A percentile compares a stretch with the other conserved stretches of the same genome.
phyloP scores from a whole-genome alignment of 768 basidiomycete genomes.

The Lepiota brunneoincarnata region DNA sequence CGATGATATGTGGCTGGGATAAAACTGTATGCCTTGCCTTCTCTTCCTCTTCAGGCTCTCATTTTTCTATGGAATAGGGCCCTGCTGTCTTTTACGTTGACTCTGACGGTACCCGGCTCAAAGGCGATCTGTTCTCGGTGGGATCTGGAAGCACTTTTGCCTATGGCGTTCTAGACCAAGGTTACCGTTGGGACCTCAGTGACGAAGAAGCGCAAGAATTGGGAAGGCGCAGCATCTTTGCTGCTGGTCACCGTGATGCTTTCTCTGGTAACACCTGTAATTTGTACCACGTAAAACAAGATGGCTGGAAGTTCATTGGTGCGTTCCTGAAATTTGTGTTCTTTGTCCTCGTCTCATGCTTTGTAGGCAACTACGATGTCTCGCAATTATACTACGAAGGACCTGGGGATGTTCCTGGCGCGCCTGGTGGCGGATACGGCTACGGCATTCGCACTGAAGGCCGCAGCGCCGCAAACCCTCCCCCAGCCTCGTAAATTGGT shows the following conservation, averaged over 20 bases:
- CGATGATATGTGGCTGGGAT: slow-evolving; percentile 99
- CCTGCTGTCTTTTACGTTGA: slow-evolving; percentile 97
- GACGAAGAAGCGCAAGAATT: slow-evolving; percentile 95
- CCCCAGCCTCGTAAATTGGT: slow-evolving; percentile 25
- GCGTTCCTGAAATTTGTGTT: slow-evolving; percentile 22
- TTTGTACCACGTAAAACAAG: slow-evolving; percentile 91
- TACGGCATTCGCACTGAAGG: slow-evolving; percentile 71
- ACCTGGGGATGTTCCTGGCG: slow-evolving; percentile 64
- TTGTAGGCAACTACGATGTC: slow-evolving; percentile 87
- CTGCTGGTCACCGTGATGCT: slow-evolving; percentile 95
- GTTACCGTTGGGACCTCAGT: slow-evolving; percentile 88
- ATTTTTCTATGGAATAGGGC: slow-evolving; percentile 45
- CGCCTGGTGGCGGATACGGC: slow-evolving; percentile 69
- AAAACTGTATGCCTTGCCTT: slow-evolving; percentile 52
- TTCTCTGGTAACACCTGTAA: slow-evolving; percentile 97
- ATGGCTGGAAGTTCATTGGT: slow-evolving; percentile 97
- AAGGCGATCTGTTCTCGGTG: slow-evolving; percentile 97
- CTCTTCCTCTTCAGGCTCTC: slow-evolving; percentile 7
- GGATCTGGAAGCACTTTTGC: slow-evolving; percentile 98
- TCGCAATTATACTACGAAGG: slow-evolving; percentile 90
- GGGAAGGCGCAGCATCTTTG: slow-evolving; percentile 90
- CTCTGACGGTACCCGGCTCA: slow-evolving; percentile 92
- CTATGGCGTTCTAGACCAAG: slow-evolving; percentile 98
- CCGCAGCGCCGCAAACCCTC: slow-evolving; percentile 50
- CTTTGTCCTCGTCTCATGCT: slow-evolving; percentile 9